Base-by-base conservation (phyloP, 1,284 basidiomycete genomes). In the Leccinum cinnamomeum region DNA sequence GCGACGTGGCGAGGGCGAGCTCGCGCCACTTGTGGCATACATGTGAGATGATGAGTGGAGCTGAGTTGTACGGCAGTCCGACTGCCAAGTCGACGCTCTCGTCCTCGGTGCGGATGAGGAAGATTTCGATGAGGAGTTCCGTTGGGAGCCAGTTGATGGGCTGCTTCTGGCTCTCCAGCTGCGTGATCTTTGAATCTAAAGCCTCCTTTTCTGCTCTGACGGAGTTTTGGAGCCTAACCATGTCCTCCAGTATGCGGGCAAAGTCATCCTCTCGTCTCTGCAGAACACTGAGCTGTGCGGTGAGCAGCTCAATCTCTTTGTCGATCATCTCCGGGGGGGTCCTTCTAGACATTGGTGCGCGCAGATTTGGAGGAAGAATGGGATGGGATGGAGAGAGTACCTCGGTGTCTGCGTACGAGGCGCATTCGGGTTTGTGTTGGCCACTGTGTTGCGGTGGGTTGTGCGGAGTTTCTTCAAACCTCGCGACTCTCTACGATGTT, bases 121-220 rank as follows among this genome's bases (percentile, higher is more conserved):
- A 85, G 53, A 83, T 76, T 16, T 79, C 73, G 53, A 76, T 66
- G 57, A 85, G 76, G 16, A 84, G 70, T 65, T 85, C 83, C 18
- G 75, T 64, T 7, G 83, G 83, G 39, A 84, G 76, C 78, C 78
- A 79, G 64, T 82, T 78, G 60, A 83, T 75, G 14, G 82, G 83
- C 25, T 78, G 72, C 51, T 72, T 77, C 66, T 78, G 73, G 12
- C 70, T 74, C 53, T 79, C 70, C 28, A 84, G 69, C 2, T 75
- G 72, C 53, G 65, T 65, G 46, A 71, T 69, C 65, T 73, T 70
- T 25, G 59, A 63, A 54, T 70, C 68, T n/a, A 80, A 65, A 0
- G 61, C 63, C 53, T 65, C 64, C 57, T 68, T 76, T 67, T 83
- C 77, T 28, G 62, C 66, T 18, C 65, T 67, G 14, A 79, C 69